Base-by-base conservation (phyloP, 768 basidiomycete species). In the Mycena metata region DNA sequence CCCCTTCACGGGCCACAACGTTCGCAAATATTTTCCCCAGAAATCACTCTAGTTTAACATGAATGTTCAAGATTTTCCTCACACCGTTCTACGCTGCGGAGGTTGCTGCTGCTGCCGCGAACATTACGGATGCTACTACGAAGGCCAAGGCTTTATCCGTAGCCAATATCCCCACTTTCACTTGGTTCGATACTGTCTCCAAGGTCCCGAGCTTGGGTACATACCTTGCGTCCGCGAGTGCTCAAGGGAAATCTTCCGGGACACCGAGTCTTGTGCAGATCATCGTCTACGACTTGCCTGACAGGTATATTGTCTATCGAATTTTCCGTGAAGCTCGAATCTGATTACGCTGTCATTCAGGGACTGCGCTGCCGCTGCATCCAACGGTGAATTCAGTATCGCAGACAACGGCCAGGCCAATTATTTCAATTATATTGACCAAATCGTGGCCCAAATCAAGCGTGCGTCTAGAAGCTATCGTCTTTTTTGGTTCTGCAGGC, bases 361-460 rank as follows among this genome's bases (percentile, higher is more conserved):
- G 80, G 89, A 90, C 72, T 91, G 89, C 73, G 87, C 88, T 58
- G 89, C 89, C 64, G 77, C 82, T 66, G 87, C 89, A 36, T 91
- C 89, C 54, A 89, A 90, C 73, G 89, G 89, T 79, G 89, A 90
- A 78, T 89, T 89, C 79, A 79, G 78, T 58, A 88, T 89, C 70
- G 86, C 86, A 45, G 77, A 89, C 76, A 82, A 83, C 72, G 89
- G 89, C 56, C 79, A 84, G 60, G 83, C 81, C 67, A 85, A 86
- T 74, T 90, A 89, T 81, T 76, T 82, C 75, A 76, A 77, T 68
- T 90, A 91, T 81, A 89, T 91, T 69, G 89, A 90, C 78, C 84
- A 83, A 64, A 81, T 91, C 60, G 88, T 88, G 50, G 85, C 86
- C 61, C 84, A 86, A 67, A 83, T 90, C 76, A 79, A 85, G 74